Base-by-base conservation (phyloP, 148 eudicot species). In the Pouteria glomerata region DNA sequence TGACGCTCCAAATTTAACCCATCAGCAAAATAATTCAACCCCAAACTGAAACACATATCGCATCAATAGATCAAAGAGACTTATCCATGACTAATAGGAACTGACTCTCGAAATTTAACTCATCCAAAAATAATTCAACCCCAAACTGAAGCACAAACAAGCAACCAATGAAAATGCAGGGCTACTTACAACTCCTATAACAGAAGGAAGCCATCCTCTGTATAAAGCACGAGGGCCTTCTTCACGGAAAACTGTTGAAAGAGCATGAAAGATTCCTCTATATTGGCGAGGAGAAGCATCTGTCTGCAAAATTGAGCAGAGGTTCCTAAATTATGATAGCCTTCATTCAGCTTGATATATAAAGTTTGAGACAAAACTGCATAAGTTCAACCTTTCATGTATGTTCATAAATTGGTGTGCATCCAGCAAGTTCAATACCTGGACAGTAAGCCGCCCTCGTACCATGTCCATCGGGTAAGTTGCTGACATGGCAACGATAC, bases 401-500 rank as follows among this genome's bases (percentile, higher is more conserved):
- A n/a, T n/a, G n/a, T n/a, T n/a, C n/a, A n/a, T n/a, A n/a, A n/a
- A n/a, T n/a, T n/a, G n/a, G n/a, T n/a, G n/a, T n/a, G n/a, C n/a
- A n/a, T n/a, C n/a, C n/a, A n/a, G n/a, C n/a, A n/a, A n/a, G n/a
- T n/a, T n/a, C n/a, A 6, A 56, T 88, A 90, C 97, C 98, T 93
- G 98, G 57, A 90, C 98, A 75, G 98, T 93, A 35, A 90, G 76
- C 62, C 98, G 84, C 55, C 95, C 98, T 75, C 98, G 89, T 3
- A 90, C 98, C 90, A 93, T 71, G 76, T 93, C 98, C 98, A 90
- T 88, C 19, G 98, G 98, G 62, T 93, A 93, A 58, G 97, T 93
- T 24, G 97, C 94, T n/a, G 95, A 93, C 98, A 93, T 93, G 77
- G 97, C 97, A 77, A 93, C 87, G 13, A 93, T 93, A 65, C 98